Percentiles rank a stretch among this genome's conserved stretches.
phyloP scores from a whole-genome alignment of 2,329 filamentous ascomycete species.

The Ophiostoma ulmi region DNA sequence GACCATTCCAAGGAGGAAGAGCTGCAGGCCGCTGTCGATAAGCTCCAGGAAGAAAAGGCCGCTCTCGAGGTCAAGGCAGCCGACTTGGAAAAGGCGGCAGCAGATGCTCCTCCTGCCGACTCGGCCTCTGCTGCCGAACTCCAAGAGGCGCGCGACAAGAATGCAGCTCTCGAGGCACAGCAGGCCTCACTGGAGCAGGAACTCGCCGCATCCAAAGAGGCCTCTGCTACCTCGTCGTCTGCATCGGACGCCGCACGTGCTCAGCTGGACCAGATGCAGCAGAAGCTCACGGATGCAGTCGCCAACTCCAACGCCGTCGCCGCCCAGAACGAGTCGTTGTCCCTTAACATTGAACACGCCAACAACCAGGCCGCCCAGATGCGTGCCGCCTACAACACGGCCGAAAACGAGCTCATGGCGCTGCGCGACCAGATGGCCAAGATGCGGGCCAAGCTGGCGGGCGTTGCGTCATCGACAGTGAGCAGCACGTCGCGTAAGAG shows the following conservation, averaged over 20 bases:
- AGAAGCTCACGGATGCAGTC: neutral
- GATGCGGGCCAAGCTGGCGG: conserved; percentile 21
- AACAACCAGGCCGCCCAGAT: conserved; percentile 16
- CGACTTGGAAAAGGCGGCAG: neutral
- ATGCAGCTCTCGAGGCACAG: neutral
- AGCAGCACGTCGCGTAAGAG: neutral
- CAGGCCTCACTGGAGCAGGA: conserved; percentile 13
- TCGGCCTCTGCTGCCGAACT: too few species aligned
- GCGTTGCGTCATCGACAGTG: neutral
- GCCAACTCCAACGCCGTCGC: neutral
- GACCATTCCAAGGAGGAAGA: conserved; percentile 7
- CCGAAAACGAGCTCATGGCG: conserved; percentile 20
- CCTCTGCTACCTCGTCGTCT: neutral
- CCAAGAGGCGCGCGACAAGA: neutral
- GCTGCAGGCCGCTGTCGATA: conserved; percentile 7
- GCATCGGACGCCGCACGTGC: neutral
- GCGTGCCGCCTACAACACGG: conserved; percentile 12
- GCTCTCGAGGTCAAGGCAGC: conserved; percentile 19
- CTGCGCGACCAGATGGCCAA: conserved; percentile 26
- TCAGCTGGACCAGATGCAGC: neutral
- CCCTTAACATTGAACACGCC: neutral
- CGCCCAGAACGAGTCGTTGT: neutral
- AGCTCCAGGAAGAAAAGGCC: conserved; percentile 18
- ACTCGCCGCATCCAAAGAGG: neutral
- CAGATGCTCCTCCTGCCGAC: neutral